These are phyloP conservation scores for Sclerotinia subarctica DNA, from an alignment of 2,329 filamentous ascomycete genomes.

Conservation along the genomic window DNA sequence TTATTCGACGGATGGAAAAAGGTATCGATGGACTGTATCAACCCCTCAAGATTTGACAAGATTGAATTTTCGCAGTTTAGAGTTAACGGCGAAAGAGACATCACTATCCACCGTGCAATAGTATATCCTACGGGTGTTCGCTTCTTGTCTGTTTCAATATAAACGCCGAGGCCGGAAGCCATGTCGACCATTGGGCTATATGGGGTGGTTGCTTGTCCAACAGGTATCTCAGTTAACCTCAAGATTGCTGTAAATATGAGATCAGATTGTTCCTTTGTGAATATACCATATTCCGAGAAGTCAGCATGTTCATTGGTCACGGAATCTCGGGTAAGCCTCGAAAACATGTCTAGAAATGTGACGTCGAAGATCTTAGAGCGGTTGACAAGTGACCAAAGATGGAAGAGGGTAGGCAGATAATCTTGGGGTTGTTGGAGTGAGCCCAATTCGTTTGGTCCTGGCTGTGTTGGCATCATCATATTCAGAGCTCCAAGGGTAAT, in stretches of 20 bases:
- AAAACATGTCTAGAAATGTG: conserved; percentile 85
- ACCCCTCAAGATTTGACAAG: conserved; percentile 78
- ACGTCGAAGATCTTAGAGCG: conserved; percentile 84
- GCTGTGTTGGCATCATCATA: conserved; percentile 79
- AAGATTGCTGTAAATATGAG: conserved; percentile 90
- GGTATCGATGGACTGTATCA: conserved; percentile 93
- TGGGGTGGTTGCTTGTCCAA: conserved; percentile 90
- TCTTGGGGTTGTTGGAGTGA: conserved; percentile 77
- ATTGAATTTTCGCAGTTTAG: conserved; percentile 75
- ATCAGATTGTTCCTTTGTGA: conserved; percentile 86
- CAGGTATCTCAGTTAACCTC: conserved; percentile 88
- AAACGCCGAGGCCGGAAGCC: conserved; percentile 75
- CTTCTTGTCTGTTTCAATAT: conserved; percentile 87
- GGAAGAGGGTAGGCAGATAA: conserved; percentile 91
- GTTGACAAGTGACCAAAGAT: conserved; percentile 91
- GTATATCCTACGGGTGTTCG: conserved; percentile 91
- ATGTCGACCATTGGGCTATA: conserved; percentile 80
- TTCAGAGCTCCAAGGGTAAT: conserved; percentile 89
- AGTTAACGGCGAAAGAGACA: conserved; percentile 84
- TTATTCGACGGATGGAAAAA: conserved; percentile 99
- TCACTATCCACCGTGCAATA: conserved; percentile 88
- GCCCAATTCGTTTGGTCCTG: conserved; percentile 65
- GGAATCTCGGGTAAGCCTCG: conserved; percentile 80
- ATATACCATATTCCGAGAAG: conserved; percentile 85
- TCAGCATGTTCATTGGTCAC: conserved; percentile 70